Evolutionary conservation across 2,329 filamentous ascomycete genomes (phyloP), one percentile per base, ranked within the genome.

Genomic region (Cordyceps farinosa): DNA sequence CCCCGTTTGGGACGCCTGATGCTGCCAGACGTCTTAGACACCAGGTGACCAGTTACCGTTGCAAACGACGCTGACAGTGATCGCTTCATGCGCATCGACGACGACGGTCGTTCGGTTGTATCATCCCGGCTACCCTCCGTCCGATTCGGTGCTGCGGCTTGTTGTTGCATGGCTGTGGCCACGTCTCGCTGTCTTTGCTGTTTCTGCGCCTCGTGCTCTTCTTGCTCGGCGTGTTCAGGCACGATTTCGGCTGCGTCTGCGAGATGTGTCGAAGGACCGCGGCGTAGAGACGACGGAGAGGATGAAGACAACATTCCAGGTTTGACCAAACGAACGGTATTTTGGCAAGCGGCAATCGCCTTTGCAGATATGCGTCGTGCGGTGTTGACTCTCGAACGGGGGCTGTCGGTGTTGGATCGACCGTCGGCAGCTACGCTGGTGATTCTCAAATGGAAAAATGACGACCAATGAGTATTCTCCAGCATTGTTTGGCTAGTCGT

Each of bases 1-100:
- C 77, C 78, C 65, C 82, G 79, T 73, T 86, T 87, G 36, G 79
- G 75, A 29, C 82, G 81, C 55, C 84, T 81, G 60, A 87, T 70
- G 73, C 85, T 88, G 61, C 83, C 81, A 9, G 75, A 73, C 5
- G 80, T 78, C 70, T 77, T 82, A 40, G 82, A 75, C 66, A 86
- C 82, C 84, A 85, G 87, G 56, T 76, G 82, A 56, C 76, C 78
- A 17, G 85, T 79, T 1, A 58, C 62, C 6, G 85, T 83, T 65
- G 79, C 78, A 65, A 88, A 84, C 61, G 86, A 84, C 78, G 85
- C 82, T 17, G 86, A 87, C 32, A 84, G 75, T 17, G 86, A 87
- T 64, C 82, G 80, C 61, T 78, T 79, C 13, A 82, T 75, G 57
- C 73, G 76, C 67, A 79, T 81, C 8, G 78, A 76, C 2, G 79